Evolutionary conservation across 257 asterid species (phyloP).

Genomic region (Capsicum chinense): DNA sequence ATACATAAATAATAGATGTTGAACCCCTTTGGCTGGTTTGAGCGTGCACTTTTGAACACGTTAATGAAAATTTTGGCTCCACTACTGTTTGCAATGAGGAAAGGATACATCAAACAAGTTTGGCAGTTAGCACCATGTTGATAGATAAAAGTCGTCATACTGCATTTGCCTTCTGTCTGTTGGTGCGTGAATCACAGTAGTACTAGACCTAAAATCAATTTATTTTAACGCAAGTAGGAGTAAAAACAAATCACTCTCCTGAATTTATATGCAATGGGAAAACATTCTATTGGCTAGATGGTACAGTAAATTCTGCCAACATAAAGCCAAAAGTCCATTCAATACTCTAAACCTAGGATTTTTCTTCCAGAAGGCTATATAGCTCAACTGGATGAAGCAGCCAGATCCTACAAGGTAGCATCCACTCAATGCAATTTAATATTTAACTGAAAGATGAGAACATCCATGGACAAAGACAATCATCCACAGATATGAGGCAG

Average conservation of each 20-base stretch:
- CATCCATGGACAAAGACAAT: slow-evolving; percentile 5
- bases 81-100: background rate
- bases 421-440: background rate
- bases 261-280: background rate
- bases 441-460: background rate
- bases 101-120: background rate
- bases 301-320: background rate
- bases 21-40: no score
- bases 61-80: no score
- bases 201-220: background rate
- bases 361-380: background rate
- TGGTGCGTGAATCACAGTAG: background rate
- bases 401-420: background rate
- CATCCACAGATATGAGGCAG: background rate
- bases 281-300: background rate
- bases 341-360: background rate
- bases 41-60: no score
- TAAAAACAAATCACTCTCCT: background rate
- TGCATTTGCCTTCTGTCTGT: background rate
- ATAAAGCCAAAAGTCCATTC: background rate
- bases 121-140: slow-evolving; percentile 16
- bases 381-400: background rate
- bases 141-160: background rate
- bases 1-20: no score
- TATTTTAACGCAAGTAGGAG: background rate